These are phyloP conservation scores for Serendipita sp. DNA, from an alignment of 1,284 basidiomycete species.

Conservation along the genomic window DNA sequence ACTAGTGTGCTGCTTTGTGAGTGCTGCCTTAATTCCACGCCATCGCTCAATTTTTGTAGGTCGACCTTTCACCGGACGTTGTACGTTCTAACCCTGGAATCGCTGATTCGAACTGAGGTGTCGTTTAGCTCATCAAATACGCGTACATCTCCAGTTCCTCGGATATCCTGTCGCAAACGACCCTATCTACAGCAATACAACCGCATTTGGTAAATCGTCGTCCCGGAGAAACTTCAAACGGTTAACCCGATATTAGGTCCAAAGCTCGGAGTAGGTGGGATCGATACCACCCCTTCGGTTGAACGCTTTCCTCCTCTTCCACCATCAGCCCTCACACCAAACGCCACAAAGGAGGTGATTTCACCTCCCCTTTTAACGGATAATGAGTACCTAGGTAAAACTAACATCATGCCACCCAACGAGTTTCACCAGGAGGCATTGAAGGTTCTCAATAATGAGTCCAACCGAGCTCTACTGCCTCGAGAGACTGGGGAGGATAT, in stretches of 20 bases:
- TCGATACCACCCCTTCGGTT: constrained; percentile 53
- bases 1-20: constrained; percentile 82
- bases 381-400: background rate
- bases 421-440: constrained; percentile 7
- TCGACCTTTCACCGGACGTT: constrained; percentile 73
- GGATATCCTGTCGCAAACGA: constrained; percentile 91
- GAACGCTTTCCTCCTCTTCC: constrained; percentile 49
- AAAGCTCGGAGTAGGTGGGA: constrained; percentile 65
- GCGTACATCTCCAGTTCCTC: constrained; percentile 91
- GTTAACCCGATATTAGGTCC: constrained; percentile 28
- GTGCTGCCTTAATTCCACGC: constrained; percentile 18
- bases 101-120: background rate
- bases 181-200: constrained; percentile 47
- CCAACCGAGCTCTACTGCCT: constrained; percentile 40
- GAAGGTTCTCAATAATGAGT: constrained; percentile 12
- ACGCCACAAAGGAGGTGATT: constrained; percentile 13
- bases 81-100: constrained; percentile 33
- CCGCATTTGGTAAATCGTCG: background rate
- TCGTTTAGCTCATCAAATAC: constrained; percentile 72
- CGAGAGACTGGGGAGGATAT: constrained; percentile 76
- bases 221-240: background rate
- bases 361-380: constrained; percentile 2
- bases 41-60: constrained; percentile 33
- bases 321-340: constrained; percentile 24
- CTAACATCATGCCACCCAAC: constrained; percentile 7